Base-by-base conservation (phyloP, 352 stramenopile species). In the Phytophthora sansomeana region DNA sequence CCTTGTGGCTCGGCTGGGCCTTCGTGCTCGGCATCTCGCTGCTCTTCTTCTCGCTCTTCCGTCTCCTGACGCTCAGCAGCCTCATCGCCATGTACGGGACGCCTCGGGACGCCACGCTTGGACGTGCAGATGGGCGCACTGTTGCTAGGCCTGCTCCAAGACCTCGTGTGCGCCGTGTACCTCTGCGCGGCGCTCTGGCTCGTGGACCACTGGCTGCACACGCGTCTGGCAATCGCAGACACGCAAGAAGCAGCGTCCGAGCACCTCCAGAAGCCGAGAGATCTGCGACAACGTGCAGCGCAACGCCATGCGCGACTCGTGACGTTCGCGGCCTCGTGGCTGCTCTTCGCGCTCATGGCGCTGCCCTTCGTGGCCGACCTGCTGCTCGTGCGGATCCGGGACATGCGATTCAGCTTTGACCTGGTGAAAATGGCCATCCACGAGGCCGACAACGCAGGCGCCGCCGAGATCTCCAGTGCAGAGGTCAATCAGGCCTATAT, bases 1-100 rank as follows among this genome's bases (percentile, higher is more conserved):
- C n/a, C n/a, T n/a, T n/a, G n/a, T 79, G 61, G 55, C 60, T 77
- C 29, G 62, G 78, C 10, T 88, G 79, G 79, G 48, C 61, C 19
- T 71, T 75, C 30, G 72, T 83, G 11, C 71, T 78, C 44, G 3
- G 55, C 19, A n/a, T 63, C 6, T 17, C 58, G 7, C 58, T 79
- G 32, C 24, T 72, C 10, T 84, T 77, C 56, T 88, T 79, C 59
- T 63, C 66, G 17, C 26, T 72, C 30, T 69, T 71, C 30, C 66
- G 73, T 7, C 42, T 61, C 1, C 16, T 57, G 4, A 59, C 60
- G 26, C 54, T 87, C 0, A 26, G 35, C 2, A 56, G 50, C 10
- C 66, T 75, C 44, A 66, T 78, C 54, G 43, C 41, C 13, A 74
- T 71, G 70, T 75, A 75, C 50, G 70, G 44, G 19, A 52, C 54